Conservation (phyloP, 768 basidiomycete genomes). For the Tulasnella sp. region DNA sequence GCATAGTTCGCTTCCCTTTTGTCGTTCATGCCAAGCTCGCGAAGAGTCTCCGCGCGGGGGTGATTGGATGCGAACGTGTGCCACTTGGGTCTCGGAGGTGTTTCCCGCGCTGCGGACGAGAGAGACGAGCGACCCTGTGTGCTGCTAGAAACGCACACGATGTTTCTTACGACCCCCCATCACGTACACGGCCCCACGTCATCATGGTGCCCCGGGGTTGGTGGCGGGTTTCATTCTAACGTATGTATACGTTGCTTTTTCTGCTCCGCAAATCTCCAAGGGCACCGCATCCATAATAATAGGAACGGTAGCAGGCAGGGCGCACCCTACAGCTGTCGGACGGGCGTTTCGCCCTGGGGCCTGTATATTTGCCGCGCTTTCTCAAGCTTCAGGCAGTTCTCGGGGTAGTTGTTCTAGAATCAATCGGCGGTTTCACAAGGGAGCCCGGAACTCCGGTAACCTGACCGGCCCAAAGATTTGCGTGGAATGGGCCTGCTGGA, state of each 20-base stretch:
- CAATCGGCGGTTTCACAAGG: neutral
- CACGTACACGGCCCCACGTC: neutral
- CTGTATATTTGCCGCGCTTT: neutral
- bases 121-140: neutral
- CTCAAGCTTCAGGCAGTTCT: neutral
- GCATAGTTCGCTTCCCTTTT: neutral
- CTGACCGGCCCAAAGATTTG: neutral
- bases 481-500: neutral
- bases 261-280: conserved; percentile 6
- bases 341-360: neutral
- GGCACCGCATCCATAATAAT: neutral
- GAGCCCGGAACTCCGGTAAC: neutral
- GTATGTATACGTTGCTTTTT: neutral
- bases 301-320: neutral
- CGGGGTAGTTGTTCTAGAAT: neutral
- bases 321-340: neutral
- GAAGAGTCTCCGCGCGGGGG: neutral
- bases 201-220: neutral
- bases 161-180: neutral
- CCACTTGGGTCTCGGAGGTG: neutral
- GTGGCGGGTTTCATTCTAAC: neutral
- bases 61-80: neutral
- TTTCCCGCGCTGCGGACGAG: conserved; percentile 2
- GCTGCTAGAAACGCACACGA: neutral
- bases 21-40: neutral